Evolutionary conservation across 345 rosid genomes (phyloP).

Genomic region (Punica granatum): DNA sequence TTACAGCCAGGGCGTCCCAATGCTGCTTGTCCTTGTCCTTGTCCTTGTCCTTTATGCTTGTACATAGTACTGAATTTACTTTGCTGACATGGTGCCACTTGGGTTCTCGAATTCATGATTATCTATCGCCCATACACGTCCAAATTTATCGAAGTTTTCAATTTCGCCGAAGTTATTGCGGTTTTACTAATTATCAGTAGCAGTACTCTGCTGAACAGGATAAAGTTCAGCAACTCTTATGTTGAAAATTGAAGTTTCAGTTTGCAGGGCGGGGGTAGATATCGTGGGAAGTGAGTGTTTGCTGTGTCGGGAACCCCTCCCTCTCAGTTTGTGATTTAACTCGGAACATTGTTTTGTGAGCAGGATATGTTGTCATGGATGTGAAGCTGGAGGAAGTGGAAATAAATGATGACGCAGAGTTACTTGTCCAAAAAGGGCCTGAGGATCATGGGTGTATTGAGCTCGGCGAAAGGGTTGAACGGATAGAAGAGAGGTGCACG

Average conservation of each 20-base stretch:
- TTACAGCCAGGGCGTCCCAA: background rate
- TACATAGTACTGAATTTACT: background rate
- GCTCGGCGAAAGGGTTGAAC: constrained; percentile 14
- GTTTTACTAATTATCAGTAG: background rate
- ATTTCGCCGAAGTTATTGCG: background rate
- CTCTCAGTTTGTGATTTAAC: too few species aligned
- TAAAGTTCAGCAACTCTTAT: too few species aligned
- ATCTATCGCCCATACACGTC: background rate
- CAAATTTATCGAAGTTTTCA: background rate
- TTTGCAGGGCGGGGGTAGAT: too few species aligned
- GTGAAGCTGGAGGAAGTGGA: constrained; percentile 11
- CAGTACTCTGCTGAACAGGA: too few species aligned
- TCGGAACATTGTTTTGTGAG: background rate
- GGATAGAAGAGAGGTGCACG: constrained; percentile 34
- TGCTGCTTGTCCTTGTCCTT: too few species aligned
- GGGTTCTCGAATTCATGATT: background rate
- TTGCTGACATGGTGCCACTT: background rate
- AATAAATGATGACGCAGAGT: constrained; percentile 6
- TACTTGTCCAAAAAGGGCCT: background rate
- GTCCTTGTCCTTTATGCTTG: background rate
- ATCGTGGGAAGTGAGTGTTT: too few species aligned
- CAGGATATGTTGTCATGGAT: constrained; percentile 4
- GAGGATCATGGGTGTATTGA: constrained; percentile 10
- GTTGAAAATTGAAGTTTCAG: too few species aligned
- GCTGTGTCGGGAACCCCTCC: too few species aligned